phyloP scores from a whole-genome alignment of 164 flowering plant species.

The Dillenia suffruticosa region DNA sequence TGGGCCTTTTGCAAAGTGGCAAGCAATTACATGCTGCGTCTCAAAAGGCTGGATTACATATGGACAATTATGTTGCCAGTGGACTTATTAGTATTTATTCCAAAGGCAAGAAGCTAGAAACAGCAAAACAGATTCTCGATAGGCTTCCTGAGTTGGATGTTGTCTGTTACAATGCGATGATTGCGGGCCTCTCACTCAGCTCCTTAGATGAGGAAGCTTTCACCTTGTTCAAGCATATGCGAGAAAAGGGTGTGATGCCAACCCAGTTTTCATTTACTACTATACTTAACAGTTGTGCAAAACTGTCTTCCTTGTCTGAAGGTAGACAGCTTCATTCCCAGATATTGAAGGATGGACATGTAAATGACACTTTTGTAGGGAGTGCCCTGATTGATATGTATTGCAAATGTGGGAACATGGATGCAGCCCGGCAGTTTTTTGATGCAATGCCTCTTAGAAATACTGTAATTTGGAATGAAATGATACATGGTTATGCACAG shows the following conservation, averaged over 20 bases:
- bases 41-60: conserved; percentile 24
- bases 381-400: conserved; percentile 67
- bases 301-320: conserved; percentile 39
- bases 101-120: conserved; percentile 44
- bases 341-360: conserved; percentile 45
- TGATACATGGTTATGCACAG: conserved; percentile 90
- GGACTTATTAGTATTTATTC: conserved; percentile 76
- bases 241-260: conserved; percentile 39
- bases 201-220: conserved; percentile 57
- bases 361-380: conserved; percentile 60
- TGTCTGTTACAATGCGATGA: conserved; percentile 82
- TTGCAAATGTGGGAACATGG: conserved; percentile 67
- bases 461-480: conserved; percentile 78
- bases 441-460: conserved; percentile 49
- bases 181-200: conserved; percentile 55
- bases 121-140: conserved; percentile 45
- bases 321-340: conserved; percentile 60
- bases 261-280: conserved; percentile 64
- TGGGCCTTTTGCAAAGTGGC: conserved; percentile 57
- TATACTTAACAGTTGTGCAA: conserved; percentile 53
- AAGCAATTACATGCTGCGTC: conserved; percentile 69
- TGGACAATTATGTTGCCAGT: conserved; percentile 61
- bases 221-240: conserved; percentile 53
- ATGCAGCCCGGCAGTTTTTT: conserved; percentile 45
- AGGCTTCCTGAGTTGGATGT: conserved; percentile 41